These are phyloP conservation scores for Colletotrichum eleusines DNA, from an alignment of 2,329 filamentous ascomycete species.

Conservation along the genomic window DNA sequence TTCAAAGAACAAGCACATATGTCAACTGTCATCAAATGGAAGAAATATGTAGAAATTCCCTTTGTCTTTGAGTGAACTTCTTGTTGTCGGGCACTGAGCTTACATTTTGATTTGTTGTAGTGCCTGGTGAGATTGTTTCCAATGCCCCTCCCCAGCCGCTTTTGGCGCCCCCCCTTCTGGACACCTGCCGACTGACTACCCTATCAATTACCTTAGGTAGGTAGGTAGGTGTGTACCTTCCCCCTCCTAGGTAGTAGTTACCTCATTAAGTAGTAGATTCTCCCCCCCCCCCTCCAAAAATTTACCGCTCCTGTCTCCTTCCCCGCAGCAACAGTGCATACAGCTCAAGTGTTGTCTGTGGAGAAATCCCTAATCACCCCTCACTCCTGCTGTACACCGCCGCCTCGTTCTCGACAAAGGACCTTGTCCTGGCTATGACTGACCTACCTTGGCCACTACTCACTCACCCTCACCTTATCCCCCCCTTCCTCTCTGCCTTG, in stretches of 20 bases:
- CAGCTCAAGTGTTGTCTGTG: background rate
- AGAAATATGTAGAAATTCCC: background rate
- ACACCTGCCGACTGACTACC: background rate
- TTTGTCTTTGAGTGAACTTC: background rate
- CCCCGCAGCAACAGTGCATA: conserved; percentile 8
- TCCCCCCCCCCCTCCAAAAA: too few relatives aligned
- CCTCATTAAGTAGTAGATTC: background rate
- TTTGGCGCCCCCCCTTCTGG: background rate
- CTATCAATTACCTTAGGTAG: background rate
- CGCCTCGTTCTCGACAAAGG: conserved; percentile 13
- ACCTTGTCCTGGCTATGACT: conserved; percentile 16
- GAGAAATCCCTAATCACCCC: conserved; percentile 4
- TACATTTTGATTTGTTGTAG: background rate
- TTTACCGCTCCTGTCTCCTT: too few relatives aligned
- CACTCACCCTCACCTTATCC: too few relatives aligned
- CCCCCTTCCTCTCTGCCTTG: background rate
- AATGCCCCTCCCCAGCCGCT: background rate
- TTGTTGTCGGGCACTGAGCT: background rate
- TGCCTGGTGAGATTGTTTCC: background rate
- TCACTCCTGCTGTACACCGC: conserved; percentile 14
- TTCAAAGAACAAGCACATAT: too few relatives aligned
- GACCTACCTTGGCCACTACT: background rate
- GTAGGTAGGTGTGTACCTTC: background rate
- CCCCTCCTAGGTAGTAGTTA: too few relatives aligned
- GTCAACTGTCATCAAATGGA: background rate